Evolutionary conservation across 2,329 filamentous ascomycete species (phyloP), one percentile per base, ranked within the genome.

Genomic region (Coniochaeta prunicola): DNA sequence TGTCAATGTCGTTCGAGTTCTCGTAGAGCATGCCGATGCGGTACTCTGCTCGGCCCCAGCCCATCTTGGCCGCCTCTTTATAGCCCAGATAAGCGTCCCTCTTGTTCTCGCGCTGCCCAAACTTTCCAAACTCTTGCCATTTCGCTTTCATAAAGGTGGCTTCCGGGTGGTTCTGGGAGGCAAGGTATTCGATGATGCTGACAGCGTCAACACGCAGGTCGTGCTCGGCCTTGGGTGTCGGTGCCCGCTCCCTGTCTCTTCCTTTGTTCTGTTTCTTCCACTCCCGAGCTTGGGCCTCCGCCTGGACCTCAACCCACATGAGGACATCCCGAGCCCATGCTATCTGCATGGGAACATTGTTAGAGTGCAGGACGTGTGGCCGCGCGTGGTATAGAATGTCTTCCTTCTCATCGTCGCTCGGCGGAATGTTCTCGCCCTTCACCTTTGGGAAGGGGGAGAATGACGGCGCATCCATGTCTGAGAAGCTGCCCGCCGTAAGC

Each of bases 1-100:
- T 97, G 62, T 87, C 82, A 61, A 92, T 88, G 68, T 99, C 93
- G 69, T 96, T 96, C 4, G 92, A 93, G 71, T 90, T 92, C 75
- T 99, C 94, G 71, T 92, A 97, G 59, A 97, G 89, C 93, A 97
- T 99, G 62, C 94, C 94, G 76, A 99, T 96, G 53, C 94, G 86
- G 73, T 99, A 99, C 73, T 97, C 91, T 21, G 94, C 92, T 66
- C 94, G 83, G 24, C 88, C 85, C 74, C 92, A 96, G 59, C 91
- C 91, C 66, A 90, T 87, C 66, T 92, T 89, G 31, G 91, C 89
- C n/a, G 94, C 90, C 67, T 88, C 82, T 62, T 87, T 86, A 75
- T 97, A 99, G 67, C 89, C 90, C 61, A 86, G 77, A 71, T 96
- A 97, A 8, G 94, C 93, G 75, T 97, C 93, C 68, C 93, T 92